These are phyloP conservation scores for Cephaloascus fragrans DNA, from an alignment of 805 yeast species.

Conservation along the genomic window DNA sequence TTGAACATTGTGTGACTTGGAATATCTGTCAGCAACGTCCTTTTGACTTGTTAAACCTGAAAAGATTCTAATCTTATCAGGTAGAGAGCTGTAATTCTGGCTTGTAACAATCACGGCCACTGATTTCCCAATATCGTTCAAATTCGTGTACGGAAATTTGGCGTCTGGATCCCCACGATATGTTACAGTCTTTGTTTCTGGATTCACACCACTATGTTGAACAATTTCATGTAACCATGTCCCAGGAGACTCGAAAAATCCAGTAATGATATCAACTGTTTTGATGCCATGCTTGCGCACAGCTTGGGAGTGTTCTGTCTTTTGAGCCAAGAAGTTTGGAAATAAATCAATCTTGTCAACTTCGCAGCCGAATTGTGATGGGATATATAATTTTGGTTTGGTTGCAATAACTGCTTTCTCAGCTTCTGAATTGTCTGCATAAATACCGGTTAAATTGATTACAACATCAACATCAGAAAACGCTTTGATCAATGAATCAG, in stretches of 20 bases:
- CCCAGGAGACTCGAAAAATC: constrained; percentile 26
- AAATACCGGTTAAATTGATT: constrained; percentile 29
- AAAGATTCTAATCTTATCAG: constrained; percentile 31
- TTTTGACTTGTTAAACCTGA: constrained; percentile 29
- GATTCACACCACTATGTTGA: constrained; percentile 26
- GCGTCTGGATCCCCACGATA: constrained; percentile 29
- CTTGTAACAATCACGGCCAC: constrained; percentile 29
- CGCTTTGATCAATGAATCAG: constrained; percentile 14
- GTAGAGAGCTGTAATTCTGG: constrained; percentile 23
- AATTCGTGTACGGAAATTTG: constrained; percentile 22
- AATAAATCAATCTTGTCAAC: constrained; percentile 14
- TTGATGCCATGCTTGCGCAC: constrained; percentile 36
- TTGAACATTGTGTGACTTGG: constrained; percentile 22
- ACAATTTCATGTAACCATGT: constrained; percentile 21
- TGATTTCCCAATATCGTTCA: constrained; percentile 32
- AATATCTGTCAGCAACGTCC: constrained; percentile 28
- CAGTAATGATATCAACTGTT: constrained; percentile 31
- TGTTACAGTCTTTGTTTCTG: constrained; percentile 20
- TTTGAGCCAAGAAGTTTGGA: constrained; percentile 23
- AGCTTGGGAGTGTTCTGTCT: constrained; percentile 23
- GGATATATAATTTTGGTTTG: constrained; percentile 44
- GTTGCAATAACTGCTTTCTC: constrained; percentile 30
- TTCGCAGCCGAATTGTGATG: constrained; percentile 53
- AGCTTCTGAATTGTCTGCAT: constrained; percentile 19
- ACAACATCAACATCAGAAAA: constrained; percentile 42